A percentile compares a stretch with the other conserved stretches of the same genome.
Evolutionary conservation across 345 rosid genomes (phyloP).

Genomic region (Cardiospermum halicacabum): DNA sequence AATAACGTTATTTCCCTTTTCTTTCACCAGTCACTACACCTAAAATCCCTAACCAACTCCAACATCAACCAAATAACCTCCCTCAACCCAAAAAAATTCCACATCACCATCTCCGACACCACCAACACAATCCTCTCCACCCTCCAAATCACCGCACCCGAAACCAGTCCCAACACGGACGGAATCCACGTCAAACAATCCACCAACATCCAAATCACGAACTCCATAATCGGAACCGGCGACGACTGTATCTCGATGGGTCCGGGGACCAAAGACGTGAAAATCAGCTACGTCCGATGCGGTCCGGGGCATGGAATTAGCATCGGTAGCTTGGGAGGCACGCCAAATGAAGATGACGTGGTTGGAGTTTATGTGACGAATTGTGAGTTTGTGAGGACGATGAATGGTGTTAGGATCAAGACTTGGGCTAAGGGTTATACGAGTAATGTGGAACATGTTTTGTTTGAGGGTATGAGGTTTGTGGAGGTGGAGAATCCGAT

Average conservation of each 20-base stretch:
- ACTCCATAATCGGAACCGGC: constrained; percentile 42
- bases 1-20: no score
- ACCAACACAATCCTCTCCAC: not conserved
- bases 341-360: constrained; percentile 14
- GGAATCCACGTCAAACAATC: constrained; percentile 47
- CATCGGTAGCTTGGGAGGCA: constrained; percentile 32
- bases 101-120: constrained; percentile 17
- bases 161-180: constrained; percentile 55
- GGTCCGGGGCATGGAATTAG: constrained; percentile 51
- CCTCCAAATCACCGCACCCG: constrained; percentile 33
- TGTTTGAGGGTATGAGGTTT: constrained; percentile 17
- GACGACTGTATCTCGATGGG: constrained; percentile 55
- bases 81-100: constrained; percentile 24
- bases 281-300: constrained; percentile 31
- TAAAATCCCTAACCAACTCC: constrained; percentile 17
- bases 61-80: constrained; percentile 12
- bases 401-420: constrained; percentile 34
- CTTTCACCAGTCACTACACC: constrained; percentile 15
- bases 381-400: constrained; percentile 18
- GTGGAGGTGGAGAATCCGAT: constrained; percentile 25
- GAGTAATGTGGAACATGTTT: constrained; percentile 1
- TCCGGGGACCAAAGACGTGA: constrained; percentile 32
- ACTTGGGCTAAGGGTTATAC: constrained; percentile 20
- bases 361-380: constrained; percentile 9
- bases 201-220: constrained; percentile 10